Percentiles rank a stretch among this genome's conserved stretches.
Conservation (phyloP, 1,284 basidiomycete species). For the Trichosporon faecale region DNA sequence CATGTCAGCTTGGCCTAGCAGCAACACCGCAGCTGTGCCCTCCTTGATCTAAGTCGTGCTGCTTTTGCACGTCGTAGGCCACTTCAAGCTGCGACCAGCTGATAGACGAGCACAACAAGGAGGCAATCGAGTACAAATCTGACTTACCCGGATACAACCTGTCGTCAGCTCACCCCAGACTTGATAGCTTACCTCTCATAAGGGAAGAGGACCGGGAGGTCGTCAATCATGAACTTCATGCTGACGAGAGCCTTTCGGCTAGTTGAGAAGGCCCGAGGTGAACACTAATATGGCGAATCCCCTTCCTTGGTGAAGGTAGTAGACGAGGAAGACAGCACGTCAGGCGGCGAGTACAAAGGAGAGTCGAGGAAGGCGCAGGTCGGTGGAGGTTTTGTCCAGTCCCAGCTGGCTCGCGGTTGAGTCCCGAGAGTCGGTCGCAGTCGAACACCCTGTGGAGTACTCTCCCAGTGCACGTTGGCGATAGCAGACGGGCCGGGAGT, state of each 20-base stretch:
- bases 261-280: not conserved
- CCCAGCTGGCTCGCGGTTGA: too few species aligned
- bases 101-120: slow-evolving; percentile 2
- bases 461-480: too few species aligned
- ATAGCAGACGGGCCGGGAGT: not conserved
- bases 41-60: too few species aligned
- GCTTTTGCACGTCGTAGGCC: too few species aligned
- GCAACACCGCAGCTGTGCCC: too few species aligned
- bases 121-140: slow-evolving; percentile 8
- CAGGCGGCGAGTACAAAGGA: not conserved
- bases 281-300: not conserved
- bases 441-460: too few species aligned
- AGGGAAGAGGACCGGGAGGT: slow-evolving; percentile 83
- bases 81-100: not conserved
- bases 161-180: slow-evolving; percentile 17
- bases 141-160: slow-evolving; percentile 42
- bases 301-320: not conserved
- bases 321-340: not conserved
- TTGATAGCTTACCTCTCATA: slow-evolving; percentile 62
- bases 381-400: not conserved
- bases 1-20: not conserved
- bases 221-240: slow-evolving; percentile 97
- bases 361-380: not conserved
- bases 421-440: not conserved
- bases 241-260: slow-evolving; percentile 16